Conservation (phyloP, 2,329 filamentous ascomycete species). For the Fusarium acutatum region DNA sequence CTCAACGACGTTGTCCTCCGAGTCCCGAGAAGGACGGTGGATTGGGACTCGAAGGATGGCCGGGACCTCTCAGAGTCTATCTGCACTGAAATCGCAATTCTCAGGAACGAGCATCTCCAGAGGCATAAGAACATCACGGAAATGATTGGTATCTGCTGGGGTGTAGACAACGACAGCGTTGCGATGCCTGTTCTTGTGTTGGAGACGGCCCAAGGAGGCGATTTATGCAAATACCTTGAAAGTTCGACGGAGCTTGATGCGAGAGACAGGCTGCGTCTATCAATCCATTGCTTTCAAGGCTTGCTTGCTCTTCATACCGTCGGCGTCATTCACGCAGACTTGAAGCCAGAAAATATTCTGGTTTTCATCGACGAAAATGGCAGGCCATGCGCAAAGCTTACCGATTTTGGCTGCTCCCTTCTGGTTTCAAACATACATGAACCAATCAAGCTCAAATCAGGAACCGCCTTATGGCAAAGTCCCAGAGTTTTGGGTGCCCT, state of each 20-base stretch:
- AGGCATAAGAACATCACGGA: not conserved
- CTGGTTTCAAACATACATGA: not conserved
- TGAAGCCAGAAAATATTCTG: not conserved
- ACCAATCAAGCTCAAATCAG: not conserved
- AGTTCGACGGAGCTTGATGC: not conserved
- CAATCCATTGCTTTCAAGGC: not conserved
- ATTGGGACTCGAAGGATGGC: accelerated
- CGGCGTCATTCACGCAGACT: not conserved
- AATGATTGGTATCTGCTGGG: not conserved
- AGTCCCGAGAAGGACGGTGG: accelerated
- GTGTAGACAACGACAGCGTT: accelerated
- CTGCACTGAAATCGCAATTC: not conserved
- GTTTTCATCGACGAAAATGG: not conserved
- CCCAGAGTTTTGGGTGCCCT: not conserved
- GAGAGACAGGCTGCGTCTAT: not conserved
- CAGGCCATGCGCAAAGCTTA: not conserved
- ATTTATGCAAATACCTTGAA: not conserved
- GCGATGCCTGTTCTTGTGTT: not conserved
- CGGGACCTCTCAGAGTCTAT: not conserved
- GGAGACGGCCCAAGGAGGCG: not conserved
- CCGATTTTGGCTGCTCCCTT: not conserved
- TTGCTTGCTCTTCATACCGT: not conserved
- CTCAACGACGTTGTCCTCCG: not conserved
- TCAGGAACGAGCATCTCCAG: not conserved
- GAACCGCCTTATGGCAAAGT: not conserved